These are phyloP conservation scores for Salix viminalis DNA, from an alignment of 345 rosid species.

Conservation along the genomic window DNA sequence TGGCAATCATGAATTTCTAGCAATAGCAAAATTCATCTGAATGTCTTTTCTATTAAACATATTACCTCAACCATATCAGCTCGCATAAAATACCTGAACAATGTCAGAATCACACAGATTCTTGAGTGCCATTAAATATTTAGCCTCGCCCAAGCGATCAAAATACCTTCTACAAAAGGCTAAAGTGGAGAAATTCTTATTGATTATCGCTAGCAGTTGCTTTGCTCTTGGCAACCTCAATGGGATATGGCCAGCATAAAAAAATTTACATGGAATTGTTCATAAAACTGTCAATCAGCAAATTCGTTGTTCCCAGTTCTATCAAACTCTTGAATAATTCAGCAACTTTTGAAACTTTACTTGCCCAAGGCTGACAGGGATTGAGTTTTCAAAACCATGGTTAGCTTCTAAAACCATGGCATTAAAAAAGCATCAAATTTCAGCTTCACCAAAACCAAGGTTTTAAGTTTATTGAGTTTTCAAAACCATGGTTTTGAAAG, in stretches of 20 bases:
- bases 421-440: no score
- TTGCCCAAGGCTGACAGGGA: no score
- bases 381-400: background rate
- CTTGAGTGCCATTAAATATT: constrained; percentile 89
- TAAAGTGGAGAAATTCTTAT: constrained; percentile 88
- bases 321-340: background rate
- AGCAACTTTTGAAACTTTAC: no score
- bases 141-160: constrained; percentile 90
- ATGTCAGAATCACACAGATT: constrained; percentile 84
- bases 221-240: constrained; percentile 86
- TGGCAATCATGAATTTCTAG: background rate
- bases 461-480: no score
- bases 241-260: constrained; percentile 69
- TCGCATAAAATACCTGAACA: constrained; percentile 57
- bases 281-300: background rate
- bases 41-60: background rate
- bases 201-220: constrained; percentile 85
- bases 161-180: constrained; percentile 91
- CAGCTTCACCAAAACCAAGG: background rate
- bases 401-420: background rate
- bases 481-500: no score
- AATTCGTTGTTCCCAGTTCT: background rate
- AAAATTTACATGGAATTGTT: no score
- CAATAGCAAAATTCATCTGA: background rate
- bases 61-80: no score